Evolutionary conservation across 202 grass and related monocot species (phyloP).

Genomic region (Dendrocalamus latiflorus): DNA sequence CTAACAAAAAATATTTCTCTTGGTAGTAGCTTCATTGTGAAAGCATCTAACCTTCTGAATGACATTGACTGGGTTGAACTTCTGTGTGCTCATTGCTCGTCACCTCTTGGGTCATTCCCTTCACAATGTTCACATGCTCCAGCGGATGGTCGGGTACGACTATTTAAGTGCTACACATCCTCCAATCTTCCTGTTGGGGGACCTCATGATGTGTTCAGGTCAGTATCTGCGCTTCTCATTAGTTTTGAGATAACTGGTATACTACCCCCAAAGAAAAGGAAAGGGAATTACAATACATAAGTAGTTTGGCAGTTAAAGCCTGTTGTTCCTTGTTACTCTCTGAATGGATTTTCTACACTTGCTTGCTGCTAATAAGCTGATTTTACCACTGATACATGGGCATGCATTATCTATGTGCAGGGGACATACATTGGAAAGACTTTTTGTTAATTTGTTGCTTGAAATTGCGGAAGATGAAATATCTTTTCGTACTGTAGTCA

Average conservation of each 20-base stretch:
- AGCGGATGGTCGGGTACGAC: conserved; percentile 59
- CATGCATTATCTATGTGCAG: conserved; percentile 45
- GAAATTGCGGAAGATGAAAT: conserved; percentile 88
- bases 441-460: conserved; percentile 77
- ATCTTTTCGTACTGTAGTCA: conserved; percentile 81
- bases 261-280: neutral
- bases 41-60: conserved; percentile 60
- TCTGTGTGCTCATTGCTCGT: conserved; percentile 62
- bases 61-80: conserved; percentile 75
- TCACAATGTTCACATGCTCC: conserved; percentile 36
- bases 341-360: neutral
- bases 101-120: conserved; percentile 77
- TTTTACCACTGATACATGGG: conserved; percentile 13
- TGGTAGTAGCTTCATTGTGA: conserved; percentile 82
- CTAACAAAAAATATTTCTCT: conserved; percentile 59
- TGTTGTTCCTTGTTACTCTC: neutral
- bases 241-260: conserved; percentile 10
- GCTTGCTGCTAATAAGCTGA: conserved; percentile 2
- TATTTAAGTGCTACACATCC: conserved; percentile 91
- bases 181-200: conserved; percentile 44
- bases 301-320: neutral
- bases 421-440: conserved; percentile 58
- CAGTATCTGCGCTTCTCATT: conserved; percentile 27
- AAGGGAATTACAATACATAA: neutral
- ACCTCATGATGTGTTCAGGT: conserved; percentile 75